Conservation (phyloP, 805 yeast species). For the Sugiyamaella lignohabitans region DNA sequence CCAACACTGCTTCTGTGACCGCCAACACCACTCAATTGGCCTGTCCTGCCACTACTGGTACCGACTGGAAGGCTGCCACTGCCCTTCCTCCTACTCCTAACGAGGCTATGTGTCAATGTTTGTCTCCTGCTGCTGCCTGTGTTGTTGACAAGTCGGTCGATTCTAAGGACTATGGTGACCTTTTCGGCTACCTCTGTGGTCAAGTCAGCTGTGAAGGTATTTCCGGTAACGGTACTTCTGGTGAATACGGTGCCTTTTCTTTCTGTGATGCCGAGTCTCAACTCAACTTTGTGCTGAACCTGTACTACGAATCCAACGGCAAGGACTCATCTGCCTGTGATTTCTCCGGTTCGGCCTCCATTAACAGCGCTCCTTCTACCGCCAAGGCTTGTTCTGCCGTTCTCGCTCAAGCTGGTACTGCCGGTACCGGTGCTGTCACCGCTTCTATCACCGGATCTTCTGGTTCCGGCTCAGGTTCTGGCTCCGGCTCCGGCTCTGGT, state of each 20-base stretch:
- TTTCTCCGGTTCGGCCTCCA: conserved; percentile 64
- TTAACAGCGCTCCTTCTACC: conserved; percentile 36
- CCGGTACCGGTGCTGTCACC: conserved; percentile 57
- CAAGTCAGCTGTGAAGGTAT: conserved; percentile 56
- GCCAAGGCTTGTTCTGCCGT: conserved; percentile 48
- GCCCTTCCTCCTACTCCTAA: conserved; percentile 75
- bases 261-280: conserved; percentile 67
- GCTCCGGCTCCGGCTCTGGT: conserved; percentile 22
- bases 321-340: conserved; percentile 51
- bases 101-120: conserved; percentile 57
- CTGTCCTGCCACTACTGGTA: conserved; percentile 45
- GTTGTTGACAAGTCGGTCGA: conserved; percentile 48
- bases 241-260: conserved; percentile 66
- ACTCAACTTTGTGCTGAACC: conserved; percentile 59
- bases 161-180: conserved; percentile 49
- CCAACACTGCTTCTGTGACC: conserved; percentile 36
- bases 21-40: conserved; percentile 32
- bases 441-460: conserved; percentile 34
- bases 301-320: conserved; percentile 49
- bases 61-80: conserved; percentile 62
- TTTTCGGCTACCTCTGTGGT: conserved; percentile 55
- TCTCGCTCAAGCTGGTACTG: conserved; percentile 58
- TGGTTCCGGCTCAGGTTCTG: conserved; percentile 20
- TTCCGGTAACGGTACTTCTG: conserved; percentile 52
- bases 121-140: conserved; percentile 49